phyloP scores from a whole-genome alignment of 75 land plant species.

The Picea glauca region DNA sequence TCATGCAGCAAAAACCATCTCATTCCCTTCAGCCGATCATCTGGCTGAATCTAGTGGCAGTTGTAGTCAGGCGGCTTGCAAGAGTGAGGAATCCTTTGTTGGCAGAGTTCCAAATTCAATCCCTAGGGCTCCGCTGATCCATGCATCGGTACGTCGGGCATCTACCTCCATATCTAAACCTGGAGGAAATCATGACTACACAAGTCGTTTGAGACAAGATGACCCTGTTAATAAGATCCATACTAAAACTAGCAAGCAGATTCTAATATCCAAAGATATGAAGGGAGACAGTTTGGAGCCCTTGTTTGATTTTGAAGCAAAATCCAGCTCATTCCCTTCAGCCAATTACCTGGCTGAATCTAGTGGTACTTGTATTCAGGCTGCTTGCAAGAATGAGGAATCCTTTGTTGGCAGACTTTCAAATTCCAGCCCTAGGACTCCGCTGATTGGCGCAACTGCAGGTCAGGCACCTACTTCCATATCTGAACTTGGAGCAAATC shows the following conservation, averaged over 20 bases:
- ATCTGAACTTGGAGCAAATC: too few relatives aligned
- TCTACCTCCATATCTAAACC: too few relatives aligned
- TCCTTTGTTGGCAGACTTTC: too few relatives aligned
- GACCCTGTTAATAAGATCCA: neutral
- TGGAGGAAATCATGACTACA: neutral
- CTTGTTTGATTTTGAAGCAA: neutral
- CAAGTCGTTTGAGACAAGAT: neutral
- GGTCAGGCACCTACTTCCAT: too few relatives aligned
- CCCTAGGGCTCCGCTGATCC: too few relatives aligned
- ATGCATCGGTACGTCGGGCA: too few relatives aligned
- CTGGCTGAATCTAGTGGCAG: neutral
- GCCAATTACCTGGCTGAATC: neutral
- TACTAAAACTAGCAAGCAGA: neutral
- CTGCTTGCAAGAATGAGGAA: neutral
- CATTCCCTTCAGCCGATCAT: too few relatives aligned
- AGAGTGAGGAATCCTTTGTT: neutral
- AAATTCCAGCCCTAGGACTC: too few relatives aligned
- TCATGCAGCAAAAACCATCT: neutral
- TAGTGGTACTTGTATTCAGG: neutral
- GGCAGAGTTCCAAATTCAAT: too few relatives aligned
- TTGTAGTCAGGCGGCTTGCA: neutral
- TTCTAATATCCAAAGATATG: neutral
- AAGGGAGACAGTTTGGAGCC: neutral
- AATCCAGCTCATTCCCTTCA: too few relatives aligned
- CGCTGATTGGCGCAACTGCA: too few relatives aligned